Evolutionary conservation across 352 stramenopile species (phyloP).

Genomic region (Lagenidium giganteum): DNA sequence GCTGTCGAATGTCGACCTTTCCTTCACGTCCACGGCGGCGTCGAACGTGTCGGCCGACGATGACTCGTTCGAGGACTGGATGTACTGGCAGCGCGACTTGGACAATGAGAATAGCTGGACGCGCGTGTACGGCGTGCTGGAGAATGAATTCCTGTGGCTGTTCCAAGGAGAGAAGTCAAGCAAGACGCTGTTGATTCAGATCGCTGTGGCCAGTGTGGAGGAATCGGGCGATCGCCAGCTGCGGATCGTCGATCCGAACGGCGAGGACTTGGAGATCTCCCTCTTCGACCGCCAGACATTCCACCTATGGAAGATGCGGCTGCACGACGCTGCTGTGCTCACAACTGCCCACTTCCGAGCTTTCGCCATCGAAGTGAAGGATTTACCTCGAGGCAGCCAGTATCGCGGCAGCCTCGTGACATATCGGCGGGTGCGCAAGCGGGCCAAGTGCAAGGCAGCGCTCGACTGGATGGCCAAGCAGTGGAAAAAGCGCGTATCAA

Average conservation of each 20-base stretch:
- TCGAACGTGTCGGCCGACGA: slow-evolving; percentile 22
- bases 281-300: slow-evolving; percentile 53
- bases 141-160: slow-evolving; percentile 80
- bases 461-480: slow-evolving; percentile 31
- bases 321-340: slow-evolving; percentile 54
- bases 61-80: slow-evolving; percentile 64
- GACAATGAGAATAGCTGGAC: slow-evolving; percentile 69
- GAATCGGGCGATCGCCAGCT: slow-evolving; percentile 58
- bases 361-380: slow-evolving; percentile 42
- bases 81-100: slow-evolving; percentile 81
- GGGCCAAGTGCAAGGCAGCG: slow-evolving; percentile 35
- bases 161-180: slow-evolving; percentile 61
- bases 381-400: slow-evolving; percentile 49
- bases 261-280: slow-evolving; percentile 71
- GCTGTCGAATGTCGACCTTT: too few relatives aligned
- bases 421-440: slow-evolving; percentile 49
- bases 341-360: slow-evolving; percentile 65
- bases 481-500: too few relatives aligned
- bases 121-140: slow-evolving; percentile 72
- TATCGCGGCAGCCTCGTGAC: slow-evolving; percentile 69
- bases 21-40: slow-evolving; percentile 22
- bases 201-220: slow-evolving; percentile 66
- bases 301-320: slow-evolving; percentile 35
- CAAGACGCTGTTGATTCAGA: slow-evolving; percentile 63
- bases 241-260: slow-evolving; percentile 68